Evolutionary conservation across 2,329 filamentous ascomycete genomes (phyloP), one percentile per base, ranked within the genome.

Genomic region (Pochonia chlamydosporia): DNA sequence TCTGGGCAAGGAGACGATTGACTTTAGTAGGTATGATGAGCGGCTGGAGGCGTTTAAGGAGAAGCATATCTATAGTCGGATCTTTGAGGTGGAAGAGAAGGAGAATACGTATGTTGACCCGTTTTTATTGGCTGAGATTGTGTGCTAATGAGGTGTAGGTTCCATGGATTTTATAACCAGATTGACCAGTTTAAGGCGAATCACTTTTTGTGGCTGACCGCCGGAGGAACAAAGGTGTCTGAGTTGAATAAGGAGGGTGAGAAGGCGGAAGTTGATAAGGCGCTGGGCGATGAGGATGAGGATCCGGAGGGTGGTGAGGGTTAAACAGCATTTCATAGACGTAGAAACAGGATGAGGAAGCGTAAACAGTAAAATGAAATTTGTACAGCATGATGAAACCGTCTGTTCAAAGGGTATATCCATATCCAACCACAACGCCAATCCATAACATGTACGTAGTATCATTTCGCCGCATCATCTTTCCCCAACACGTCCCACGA

Each of bases 41-140:
- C 79, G 89, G 65, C 88, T 99, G 56, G 77, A 86, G 53, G 85
- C 84, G 50, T 99, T 99, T 70, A 97, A 97, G 72, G 83, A 95
- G 62, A 72, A 83, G 56, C 83, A 95, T 64, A 97, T 99, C 51
- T 99, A 99, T 63, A 81, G 87, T 59, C 79, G 89, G 21, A 96
- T 97, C 55, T 97, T 95, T 66, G 78, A 85, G 23, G 85, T 95
- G 44, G 93, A 97, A 66, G 88, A 93, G 67, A 81, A 85, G 63
- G 85, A 89, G 54, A 90, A 92, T 62, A 81, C 87, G 87, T 92
- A 75, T 8, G 23, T 10, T 37, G 20, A 16, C 21, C n/a, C 4
- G 13, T 7, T 20, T 14, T n/a, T n/a, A n/a, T n/a, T n/a, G n/a
- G n/a, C n/a, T n/a, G n/a, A n/a, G n/a, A n/a, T 3, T 7, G 23